phyloP scores from a whole-genome alignment of 192 early-diverging fungal species.

The Pilaira anomala region DNA sequence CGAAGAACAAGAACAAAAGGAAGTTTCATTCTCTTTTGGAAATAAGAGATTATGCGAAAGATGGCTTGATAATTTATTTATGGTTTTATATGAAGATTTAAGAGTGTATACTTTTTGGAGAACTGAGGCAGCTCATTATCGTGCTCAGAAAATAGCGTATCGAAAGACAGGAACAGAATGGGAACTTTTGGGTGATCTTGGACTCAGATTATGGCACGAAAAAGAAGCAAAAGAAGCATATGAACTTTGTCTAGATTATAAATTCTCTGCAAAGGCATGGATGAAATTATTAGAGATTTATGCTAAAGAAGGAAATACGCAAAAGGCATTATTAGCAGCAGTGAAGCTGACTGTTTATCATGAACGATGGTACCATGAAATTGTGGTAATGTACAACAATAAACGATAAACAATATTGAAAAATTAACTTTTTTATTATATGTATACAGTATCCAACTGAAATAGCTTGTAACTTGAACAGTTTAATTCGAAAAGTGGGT shows the following conservation, averaged over 20 bases:
- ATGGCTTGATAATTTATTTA: slow-evolving; percentile 99
- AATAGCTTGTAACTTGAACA: slow-evolving; percentile 80
- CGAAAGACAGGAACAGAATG: slow-evolving; percentile 96
- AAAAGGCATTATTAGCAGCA: slow-evolving; percentile 73
- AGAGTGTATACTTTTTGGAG: slow-evolving; percentile 92
- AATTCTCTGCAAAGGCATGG: slow-evolving; percentile 91
- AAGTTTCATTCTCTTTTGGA: slow-evolving; percentile 69
- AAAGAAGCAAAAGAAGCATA: slow-evolving; percentile 90
- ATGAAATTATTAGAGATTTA: slow-evolving; percentile 79
- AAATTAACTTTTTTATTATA: too few species aligned
- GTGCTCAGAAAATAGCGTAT: slow-evolving; percentile 69
- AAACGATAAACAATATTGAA: slow-evolving; percentile 5
- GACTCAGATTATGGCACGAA: slow-evolving; percentile 78
- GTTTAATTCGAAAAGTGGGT: slow-evolving; percentile 82
- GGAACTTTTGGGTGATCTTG: slow-evolving; percentile 96
- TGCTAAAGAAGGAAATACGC: slow-evolving; percentile 75
- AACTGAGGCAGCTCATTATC: slow-evolving; percentile 80
- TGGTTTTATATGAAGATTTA: slow-evolving; percentile 96
- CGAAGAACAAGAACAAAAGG: slow-evolving; percentile 27
- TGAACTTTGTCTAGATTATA: slow-evolving; percentile 80
- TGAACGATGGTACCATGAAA: slow-evolving; percentile 90
- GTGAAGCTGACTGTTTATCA: slow-evolving; percentile 83
- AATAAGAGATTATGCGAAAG: slow-evolving; percentile 98
- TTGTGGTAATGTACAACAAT: slow-evolving; percentile 68
- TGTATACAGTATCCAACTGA: slow-evolving; percentile 86